phyloP scores from a whole-genome alignment of 345 rosid genomes.

The Alliaria petiolata region DNA sequence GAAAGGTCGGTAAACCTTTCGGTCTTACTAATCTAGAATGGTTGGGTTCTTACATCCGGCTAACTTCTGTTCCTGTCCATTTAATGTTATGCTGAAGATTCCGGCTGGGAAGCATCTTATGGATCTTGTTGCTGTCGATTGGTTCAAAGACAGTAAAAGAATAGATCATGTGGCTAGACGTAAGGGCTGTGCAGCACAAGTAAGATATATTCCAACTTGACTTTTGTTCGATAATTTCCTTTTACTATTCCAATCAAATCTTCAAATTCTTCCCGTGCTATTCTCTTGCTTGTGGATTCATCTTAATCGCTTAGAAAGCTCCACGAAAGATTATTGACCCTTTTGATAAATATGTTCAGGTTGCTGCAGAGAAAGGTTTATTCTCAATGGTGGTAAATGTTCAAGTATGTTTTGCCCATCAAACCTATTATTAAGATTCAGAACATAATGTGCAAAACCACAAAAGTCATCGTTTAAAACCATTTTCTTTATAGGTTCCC shows the following conservation, averaged over 20 bases:
- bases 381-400: conserved; percentile 70
- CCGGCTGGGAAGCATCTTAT: conserved; percentile 93
- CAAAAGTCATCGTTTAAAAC: not conserved
- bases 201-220: conserved; percentile 27
- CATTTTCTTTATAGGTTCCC: conserved; percentile 55
- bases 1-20: conserved; percentile 53
- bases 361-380: conserved; percentile 68
- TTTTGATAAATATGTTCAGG: conserved; percentile 36
- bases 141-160: conserved; percentile 97
- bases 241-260: not conserved
- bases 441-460: not conserved
- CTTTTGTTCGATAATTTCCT: not conserved
- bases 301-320: not conserved
- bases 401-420: conserved; percentile 51
- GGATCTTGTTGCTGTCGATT: conserved; percentile 99
- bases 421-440: not conserved
- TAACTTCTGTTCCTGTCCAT: conserved; percentile 14
- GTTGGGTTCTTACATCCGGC: not conserved
- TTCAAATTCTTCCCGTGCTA: not conserved
- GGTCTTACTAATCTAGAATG: not conserved
- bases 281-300: not conserved
- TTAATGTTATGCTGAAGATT: conserved; percentile 39
- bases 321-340: not conserved
- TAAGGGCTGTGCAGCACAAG: conserved; percentile 96
- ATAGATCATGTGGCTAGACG: conserved; percentile 96